phyloP scores from a whole-genome alignment of 1,139 yeast genomes.

The Pichia sp. region DNA sequence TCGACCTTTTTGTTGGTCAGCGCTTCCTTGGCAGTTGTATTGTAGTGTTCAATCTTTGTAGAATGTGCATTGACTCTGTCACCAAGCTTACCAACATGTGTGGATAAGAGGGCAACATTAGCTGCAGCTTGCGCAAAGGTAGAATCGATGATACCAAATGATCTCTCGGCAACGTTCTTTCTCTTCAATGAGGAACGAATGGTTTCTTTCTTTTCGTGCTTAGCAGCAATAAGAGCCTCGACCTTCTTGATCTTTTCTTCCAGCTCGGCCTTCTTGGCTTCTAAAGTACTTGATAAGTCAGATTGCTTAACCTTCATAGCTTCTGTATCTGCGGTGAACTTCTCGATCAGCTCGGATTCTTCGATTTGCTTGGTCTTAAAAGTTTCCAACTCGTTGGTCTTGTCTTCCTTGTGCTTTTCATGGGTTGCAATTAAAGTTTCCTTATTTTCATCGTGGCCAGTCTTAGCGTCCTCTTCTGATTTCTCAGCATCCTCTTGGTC shows the following conservation, averaged over 20 bases:
- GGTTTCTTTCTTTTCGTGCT: slow-evolving; percentile 34
- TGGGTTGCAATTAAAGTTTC: slow-evolving; percentile 39
- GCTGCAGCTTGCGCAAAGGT: slow-evolving; percentile 34
- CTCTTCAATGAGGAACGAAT: slow-evolving; percentile 33
- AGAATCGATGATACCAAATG: slow-evolving; percentile 30
- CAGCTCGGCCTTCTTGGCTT: slow-evolving; percentile 35
- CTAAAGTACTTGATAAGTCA: slow-evolving; percentile 36
- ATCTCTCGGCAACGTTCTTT: slow-evolving; percentile 37
- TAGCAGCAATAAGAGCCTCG: slow-evolving; percentile 36
- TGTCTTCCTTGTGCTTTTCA: slow-evolving; percentile 41
- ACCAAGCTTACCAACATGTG: slow-evolving; percentile 40
- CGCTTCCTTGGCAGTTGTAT: slow-evolving; percentile 33
- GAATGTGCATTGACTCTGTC: slow-evolving; percentile 40
- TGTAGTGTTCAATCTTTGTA: slow-evolving; percentile 36
- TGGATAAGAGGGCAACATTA: slow-evolving; percentile 33
- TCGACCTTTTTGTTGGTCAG: slow-evolving; percentile 33
- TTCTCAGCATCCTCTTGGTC: slow-evolving; percentile 39
- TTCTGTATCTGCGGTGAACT: slow-evolving; percentile 36
- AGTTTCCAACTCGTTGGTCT: slow-evolving; percentile 43
- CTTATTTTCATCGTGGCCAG: slow-evolving; percentile 39
- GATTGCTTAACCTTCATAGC: slow-evolving; percentile 40
- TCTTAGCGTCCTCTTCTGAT: slow-evolving; percentile 43
- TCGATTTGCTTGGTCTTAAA: slow-evolving; percentile 41
- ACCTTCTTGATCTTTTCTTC: slow-evolving; percentile 20
- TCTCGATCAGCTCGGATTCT: slow-evolving; percentile 40